These are phyloP conservation scores for Dictyostelium firmibasis DNA, from an alignment of 78 protist genomes.

Conservation along the genomic window DNA sequence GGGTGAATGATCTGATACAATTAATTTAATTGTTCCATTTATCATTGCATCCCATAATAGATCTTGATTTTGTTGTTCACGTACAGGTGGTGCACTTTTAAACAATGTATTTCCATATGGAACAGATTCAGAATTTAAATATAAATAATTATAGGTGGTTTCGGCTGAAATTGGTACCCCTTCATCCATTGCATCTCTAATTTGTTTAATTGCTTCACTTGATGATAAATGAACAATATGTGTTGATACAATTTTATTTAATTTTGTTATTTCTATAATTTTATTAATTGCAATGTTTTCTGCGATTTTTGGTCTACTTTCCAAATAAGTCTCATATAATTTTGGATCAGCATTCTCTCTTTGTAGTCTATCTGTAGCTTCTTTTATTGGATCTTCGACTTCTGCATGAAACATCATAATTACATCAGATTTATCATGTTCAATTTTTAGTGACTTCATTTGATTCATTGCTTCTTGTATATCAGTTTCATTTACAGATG, in stretches of 20 bases:
- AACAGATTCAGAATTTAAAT: constrained; percentile 24
- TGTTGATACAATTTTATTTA: constrained; percentile 1
- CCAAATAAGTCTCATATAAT: constrained; percentile 31
- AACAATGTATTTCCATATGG: constrained; percentile 69
- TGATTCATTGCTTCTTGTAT: constrained; percentile 32
- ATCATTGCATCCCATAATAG: constrained; percentile 57
- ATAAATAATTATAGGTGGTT: constrained; percentile 70
- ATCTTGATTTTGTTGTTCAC: constrained; percentile 44
- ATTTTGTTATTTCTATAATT: neutral
- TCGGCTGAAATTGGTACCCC: constrained; percentile 63
- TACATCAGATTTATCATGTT: constrained; percentile 7
- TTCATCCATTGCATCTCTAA: neutral
- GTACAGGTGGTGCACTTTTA: constrained; percentile 78
- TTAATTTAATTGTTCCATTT: constrained; percentile 8
- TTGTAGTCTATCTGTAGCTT: neutral
- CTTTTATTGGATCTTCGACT: constrained; percentile 39
- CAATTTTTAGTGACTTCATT: neutral
- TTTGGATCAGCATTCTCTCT: constrained; percentile 3
- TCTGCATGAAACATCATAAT: constrained; percentile 81
- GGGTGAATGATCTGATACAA: constrained; percentile 85
- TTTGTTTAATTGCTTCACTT: constrained; percentile 23
- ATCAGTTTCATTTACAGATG: neutral
- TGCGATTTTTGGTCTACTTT: constrained; percentile 23
- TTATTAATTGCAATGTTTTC: constrained; percentile 51
- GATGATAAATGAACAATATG: constrained; percentile 75